Base-by-base conservation (phyloP, 2,329 filamentous ascomycete genomes). In the Moelleriella libera region DNA sequence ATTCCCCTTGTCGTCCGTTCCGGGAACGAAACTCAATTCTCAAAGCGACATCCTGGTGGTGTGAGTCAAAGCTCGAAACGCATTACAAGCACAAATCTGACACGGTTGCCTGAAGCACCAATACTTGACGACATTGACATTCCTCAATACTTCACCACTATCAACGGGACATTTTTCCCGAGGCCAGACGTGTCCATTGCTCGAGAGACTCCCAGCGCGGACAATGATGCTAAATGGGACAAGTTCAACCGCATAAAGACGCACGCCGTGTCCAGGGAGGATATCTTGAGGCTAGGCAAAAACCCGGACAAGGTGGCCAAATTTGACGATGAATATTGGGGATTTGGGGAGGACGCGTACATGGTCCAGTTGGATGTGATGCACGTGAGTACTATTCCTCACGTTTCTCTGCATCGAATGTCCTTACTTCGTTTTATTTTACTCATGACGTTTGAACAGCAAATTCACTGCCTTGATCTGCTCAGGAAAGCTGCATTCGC, bases 241-340 rank as follows among this genome's bases (percentile, higher is more conserved):
- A 5, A 32, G 7, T 41, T 11, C n/a, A 30, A 43, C 14, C 30
- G 44, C 21, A 44, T 44, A 30, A 21, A 34, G 46, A 41, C 41
- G 5, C 31, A 31, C 8, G 12, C 32, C 7, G 41, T 44, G 2
- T 43, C 41, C 10, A 41, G 46, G 11, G 46, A 47, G 31, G 39
- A 43, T 9, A 44, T 44, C 30, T 21, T 47, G 41, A 47, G 40
- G 28, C 30, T 47, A 14, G 46, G 46, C 31, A 47, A 44, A 39
- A 7, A 47, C 32, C 46, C 46, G 6, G 46, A 47, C 30, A 47
- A 41, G 30, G 46, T 40, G 12, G 46, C 46, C n/a, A 47, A 47
- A 31, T 30, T 47, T 6, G 46, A 47, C 5, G 41, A 47, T 7
- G 7, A 44, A 6, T 9, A 40, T 7, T 47, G 46, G 46, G 46